Conservation (phyloP, 306 rosid genomes). For the Fragaria nilgerrensis region DNA sequence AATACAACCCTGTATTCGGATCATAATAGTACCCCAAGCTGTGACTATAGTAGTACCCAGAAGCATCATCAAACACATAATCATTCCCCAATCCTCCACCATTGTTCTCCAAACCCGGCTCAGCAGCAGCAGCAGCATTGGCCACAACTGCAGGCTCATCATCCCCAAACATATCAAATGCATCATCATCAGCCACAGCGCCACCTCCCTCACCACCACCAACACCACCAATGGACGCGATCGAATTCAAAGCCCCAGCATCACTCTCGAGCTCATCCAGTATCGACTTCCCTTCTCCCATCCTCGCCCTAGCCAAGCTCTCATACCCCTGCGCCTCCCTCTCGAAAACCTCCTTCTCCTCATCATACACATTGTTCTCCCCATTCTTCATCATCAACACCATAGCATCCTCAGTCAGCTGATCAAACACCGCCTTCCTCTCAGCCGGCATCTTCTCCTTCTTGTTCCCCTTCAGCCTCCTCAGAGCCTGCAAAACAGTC, state of each 20-base stretch:
- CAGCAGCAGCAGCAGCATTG: background rate
- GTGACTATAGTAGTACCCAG: constrained; percentile 34
- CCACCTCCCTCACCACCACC: background rate
- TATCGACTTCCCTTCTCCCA: background rate
- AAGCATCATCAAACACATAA: constrained; percentile 29
- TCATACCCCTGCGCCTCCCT: constrained; percentile 63
- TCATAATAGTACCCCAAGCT: constrained; percentile 34
- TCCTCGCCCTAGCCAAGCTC: constrained; percentile 15
- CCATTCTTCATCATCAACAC: constrained; percentile 96
- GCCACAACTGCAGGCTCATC: constrained; percentile 10
- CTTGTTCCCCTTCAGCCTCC: constrained; percentile 94
- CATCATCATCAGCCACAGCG: constrained; percentile 6
- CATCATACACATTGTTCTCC: constrained; percentile 88
- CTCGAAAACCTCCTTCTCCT: constrained; percentile 75
- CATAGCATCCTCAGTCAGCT: constrained; percentile 95
- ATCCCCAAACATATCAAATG: constrained; percentile 18
- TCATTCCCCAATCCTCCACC: constrained; percentile 27
- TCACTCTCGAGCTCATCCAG: background rate
- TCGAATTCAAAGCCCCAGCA: background rate
- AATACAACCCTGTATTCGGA: constrained; percentile 28
- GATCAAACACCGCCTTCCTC: constrained; percentile 72
- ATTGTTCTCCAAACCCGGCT: background rate
- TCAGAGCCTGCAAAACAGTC: constrained; percentile 86
- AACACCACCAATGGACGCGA: background rate
- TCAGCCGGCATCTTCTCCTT: constrained; percentile 85